phyloP scores from a whole-genome alignment of 139 green algal species.

The Asterochloris sp. region DNA sequence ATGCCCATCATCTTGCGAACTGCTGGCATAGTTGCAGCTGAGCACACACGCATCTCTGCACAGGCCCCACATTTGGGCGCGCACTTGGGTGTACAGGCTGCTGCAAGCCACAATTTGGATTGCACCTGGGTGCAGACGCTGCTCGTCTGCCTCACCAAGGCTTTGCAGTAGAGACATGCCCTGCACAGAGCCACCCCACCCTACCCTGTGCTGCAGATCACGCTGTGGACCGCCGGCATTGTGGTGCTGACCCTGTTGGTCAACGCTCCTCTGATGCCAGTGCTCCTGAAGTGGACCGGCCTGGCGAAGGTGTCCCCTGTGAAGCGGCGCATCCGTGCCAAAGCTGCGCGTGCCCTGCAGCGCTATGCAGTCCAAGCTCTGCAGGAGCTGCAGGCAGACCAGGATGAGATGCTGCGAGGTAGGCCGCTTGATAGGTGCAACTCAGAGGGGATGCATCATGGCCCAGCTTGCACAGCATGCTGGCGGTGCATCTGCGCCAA shows the following conservation, averaged over 20 bases:
- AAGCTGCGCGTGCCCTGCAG: slow-evolving; percentile 39
- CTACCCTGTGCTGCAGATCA: slow-evolving; percentile 28
- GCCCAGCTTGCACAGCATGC: background rate
- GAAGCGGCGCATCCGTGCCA: slow-evolving; percentile 32
- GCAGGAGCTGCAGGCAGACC: slow-evolving; percentile 36
- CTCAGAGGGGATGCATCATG: background rate
- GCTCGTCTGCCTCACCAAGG: too few species aligned
- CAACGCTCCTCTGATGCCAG: slow-evolving; percentile 57
- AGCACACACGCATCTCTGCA: too few species aligned
- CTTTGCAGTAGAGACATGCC: too few species aligned
- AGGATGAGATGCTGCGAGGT: slow-evolving; percentile 50
- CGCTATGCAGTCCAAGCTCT: slow-evolving; percentile 53
- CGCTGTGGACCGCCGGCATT: slow-evolving; percentile 71
- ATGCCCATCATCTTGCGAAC: too few species aligned
- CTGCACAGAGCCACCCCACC: too few species aligned
- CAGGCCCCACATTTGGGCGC: too few species aligned
- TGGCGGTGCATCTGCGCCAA: background rate
- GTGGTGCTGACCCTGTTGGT: slow-evolving; percentile 80
- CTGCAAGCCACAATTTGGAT: too few species aligned
- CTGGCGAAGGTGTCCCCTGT: slow-evolving; percentile 10
- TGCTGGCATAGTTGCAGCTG: too few species aligned
- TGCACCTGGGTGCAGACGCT: too few species aligned
- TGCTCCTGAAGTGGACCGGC: slow-evolving; percentile 19
- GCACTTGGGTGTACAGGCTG: too few species aligned
- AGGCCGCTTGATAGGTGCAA: background rate